Base-by-base conservation (phyloP, 768 basidiomycete species). In the Coprinopsis sp. region DNA sequence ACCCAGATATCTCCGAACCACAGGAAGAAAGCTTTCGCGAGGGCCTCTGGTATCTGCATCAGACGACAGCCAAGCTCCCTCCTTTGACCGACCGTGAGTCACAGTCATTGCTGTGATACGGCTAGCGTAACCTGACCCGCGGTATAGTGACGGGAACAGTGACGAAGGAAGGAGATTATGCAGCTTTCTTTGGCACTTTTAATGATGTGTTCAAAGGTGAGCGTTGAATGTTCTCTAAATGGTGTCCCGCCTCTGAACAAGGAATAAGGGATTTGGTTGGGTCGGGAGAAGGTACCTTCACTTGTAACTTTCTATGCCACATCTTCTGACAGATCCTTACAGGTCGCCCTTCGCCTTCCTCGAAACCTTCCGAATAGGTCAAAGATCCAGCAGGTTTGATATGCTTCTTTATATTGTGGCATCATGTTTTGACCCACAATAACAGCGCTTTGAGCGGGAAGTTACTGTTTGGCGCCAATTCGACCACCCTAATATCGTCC, bases 141-240 rank as follows among this genome's bases (percentile, higher is more conserved):
- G 6, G 21, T 39, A 3, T 30, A 72, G 72, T 75, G 25, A 69
- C 70, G 24, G 71, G 72, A 11, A 71, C 71, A 53, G 63, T 77
- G 11, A 58, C 56, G 12, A 30, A 60, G 33, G 58, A 52, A n/a
- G 60, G 59, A 21, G 57, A 62, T 27, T 53, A 59, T 19, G 52
- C 61, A 4, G 61, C 67, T 8, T 61, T 61, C 24, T 58, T 58
- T 37, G 73, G 72, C 21, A 58, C 61, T 28, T 68, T 56, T 47
- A 65, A 72, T 50, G 71, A 72, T 50, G 62, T 75, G 33, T 72
- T 63, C 49, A 40, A 50, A 21, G 73, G 73, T 68, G 33, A 28
- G 59, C 40, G 8, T 7, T 21, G 7, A 8, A 8, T 22, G 24
- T 31, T 8, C 25, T 33, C 22, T n/a, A 18, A 6, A 14, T 24